These are phyloP conservation scores for Cladosporium sp. DNA, from an alignment of 2,329 filamentous ascomycete species.

Conservation along the genomic window DNA sequence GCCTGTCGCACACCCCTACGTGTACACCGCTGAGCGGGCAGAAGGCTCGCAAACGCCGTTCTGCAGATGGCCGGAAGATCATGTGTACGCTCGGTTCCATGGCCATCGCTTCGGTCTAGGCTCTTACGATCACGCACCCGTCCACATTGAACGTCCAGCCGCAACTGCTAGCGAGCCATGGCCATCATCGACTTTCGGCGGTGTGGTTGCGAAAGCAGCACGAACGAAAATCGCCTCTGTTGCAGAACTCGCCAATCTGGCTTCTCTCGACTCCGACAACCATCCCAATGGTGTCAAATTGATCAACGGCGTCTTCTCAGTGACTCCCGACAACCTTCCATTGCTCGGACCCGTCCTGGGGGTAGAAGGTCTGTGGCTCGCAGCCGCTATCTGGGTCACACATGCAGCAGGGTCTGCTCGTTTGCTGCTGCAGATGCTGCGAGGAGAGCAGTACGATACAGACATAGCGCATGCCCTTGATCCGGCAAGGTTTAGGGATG, in stretches of 20 bases:
- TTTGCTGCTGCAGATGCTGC: constrained; percentile 24
- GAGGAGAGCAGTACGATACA: not conserved
- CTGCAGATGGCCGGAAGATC: constrained; percentile 39
- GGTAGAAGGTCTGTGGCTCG: constrained; percentile 33
- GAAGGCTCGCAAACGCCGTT: constrained; percentile 27
- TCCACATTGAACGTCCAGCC: constrained; percentile 26
- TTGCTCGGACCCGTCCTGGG: constrained; percentile 33
- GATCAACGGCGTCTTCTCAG: constrained; percentile 38
- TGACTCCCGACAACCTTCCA: constrained; percentile 39
- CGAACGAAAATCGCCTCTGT: not conserved
- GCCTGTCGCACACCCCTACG: constrained; percentile 41
- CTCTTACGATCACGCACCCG: constrained; percentile 36
- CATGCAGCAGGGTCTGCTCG: constrained; percentile 38
- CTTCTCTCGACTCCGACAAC: not conserved
- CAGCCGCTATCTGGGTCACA: constrained; percentile 40
- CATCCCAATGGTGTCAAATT: not conserved
- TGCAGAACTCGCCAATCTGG: not conserved
- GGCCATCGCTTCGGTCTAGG: constrained; percentile 37
- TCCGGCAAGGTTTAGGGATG: not conserved
- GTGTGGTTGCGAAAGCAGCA: not conserved
- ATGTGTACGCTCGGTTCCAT: constrained; percentile 40
- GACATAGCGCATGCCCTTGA: not conserved
- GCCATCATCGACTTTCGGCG: not conserved
- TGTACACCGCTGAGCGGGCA: constrained; percentile 28
- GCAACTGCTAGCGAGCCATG: constrained; percentile 25